phyloP scores from a whole-genome alignment of 495 filamentous ascomycete genomes.

The Neurospora sp. region DNA sequence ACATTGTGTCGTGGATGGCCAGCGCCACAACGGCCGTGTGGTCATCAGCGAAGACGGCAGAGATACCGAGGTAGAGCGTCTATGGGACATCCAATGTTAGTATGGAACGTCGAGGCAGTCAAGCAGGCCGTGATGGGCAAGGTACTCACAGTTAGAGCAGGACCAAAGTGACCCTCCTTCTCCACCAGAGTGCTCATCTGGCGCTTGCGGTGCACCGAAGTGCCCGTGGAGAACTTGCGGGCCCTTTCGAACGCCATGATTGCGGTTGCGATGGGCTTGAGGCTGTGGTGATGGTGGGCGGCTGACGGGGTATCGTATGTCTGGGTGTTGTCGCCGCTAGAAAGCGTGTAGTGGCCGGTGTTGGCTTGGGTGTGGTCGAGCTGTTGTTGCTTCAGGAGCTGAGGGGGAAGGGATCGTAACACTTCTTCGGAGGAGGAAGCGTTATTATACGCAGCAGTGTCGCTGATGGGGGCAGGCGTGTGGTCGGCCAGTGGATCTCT shows the following conservation, averaged over 20 bases:
- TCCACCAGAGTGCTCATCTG: conserved; percentile 33
- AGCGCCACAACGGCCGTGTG: conserved; percentile 49
- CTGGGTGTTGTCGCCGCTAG: background rate
- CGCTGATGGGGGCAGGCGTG: background rate
- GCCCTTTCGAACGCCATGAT: conserved; percentile 30
- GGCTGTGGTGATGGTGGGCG: conserved; percentile 5
- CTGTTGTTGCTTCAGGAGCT: background rate
- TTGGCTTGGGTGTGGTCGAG: background rate
- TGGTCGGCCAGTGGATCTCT: background rate
- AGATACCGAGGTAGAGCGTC: conserved; percentile 57
- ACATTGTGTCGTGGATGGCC: conserved; percentile 67
- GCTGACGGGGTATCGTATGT: background rate
- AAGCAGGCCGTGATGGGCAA: background rate
- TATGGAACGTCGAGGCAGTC: background rate
- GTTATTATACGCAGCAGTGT: background rate
- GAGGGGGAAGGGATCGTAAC: background rate
- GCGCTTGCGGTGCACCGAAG: conserved; percentile 35
- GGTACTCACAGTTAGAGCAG: conserved; percentile 32
- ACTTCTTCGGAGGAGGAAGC: background rate
- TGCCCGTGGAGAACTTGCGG: conserved; percentile 32
- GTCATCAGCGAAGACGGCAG: conserved; percentile 40
- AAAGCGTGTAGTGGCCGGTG: background rate
- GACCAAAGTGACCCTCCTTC: conserved; percentile 36
- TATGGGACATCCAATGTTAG: conserved; percentile 23
- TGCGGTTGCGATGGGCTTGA: conserved; percentile 15